These are phyloP conservation scores for Meyerozyma sp. DNA, from an alignment of 1,139 yeast genomes.

Conservation along the genomic window DNA sequence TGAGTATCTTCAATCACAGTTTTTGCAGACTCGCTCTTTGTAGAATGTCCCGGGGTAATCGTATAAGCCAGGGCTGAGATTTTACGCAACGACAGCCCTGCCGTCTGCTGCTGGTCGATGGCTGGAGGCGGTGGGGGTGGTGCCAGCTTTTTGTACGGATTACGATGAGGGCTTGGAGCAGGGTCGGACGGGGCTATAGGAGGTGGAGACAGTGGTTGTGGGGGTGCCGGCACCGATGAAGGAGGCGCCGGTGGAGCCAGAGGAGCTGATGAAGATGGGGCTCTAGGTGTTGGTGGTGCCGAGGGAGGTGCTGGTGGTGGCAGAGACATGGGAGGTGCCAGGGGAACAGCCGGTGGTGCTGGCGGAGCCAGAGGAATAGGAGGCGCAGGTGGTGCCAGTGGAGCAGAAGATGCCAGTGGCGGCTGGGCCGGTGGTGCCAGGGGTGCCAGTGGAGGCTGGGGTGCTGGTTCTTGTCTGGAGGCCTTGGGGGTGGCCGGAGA, in stretches of 20 bases:
- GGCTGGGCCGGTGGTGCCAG: slow-evolving; percentile 2
- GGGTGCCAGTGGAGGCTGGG: slow-evolving; percentile 2
- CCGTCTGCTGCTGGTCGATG: slow-evolving; percentile 40
- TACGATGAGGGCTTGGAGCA: slow-evolving; percentile 14
- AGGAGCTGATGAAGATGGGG: not conserved
- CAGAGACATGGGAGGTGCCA: slow-evolving; percentile 9
- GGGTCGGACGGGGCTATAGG: slow-evolving; percentile 8
- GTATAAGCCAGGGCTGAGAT: slow-evolving; percentile 58
- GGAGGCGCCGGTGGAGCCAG: slow-evolving; percentile 8
- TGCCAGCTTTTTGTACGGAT: slow-evolving; percentile 7
- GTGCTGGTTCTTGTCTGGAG: slow-evolving; percentile 2
- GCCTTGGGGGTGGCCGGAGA: slow-evolving; percentile 2
- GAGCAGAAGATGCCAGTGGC: slow-evolving; percentile 1
- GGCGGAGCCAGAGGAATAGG: slow-evolving; percentile 8
- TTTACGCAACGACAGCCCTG: slow-evolving; percentile 48
- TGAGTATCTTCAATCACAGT: slow-evolving; percentile 56
- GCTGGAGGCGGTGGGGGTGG: slow-evolving; percentile 9
- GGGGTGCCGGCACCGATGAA: slow-evolving; percentile 6
- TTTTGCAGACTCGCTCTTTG: slow-evolving; percentile 17
- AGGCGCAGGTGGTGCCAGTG: slow-evolving; percentile 9
- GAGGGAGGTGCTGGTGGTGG: slow-evolving; percentile 8
- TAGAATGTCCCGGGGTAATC: slow-evolving; percentile 24
- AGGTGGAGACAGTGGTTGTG: slow-evolving; percentile 5
- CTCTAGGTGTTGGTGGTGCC: slow-evolving; percentile 6
- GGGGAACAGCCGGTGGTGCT: slow-evolving; percentile 5